phyloP scores from a whole-genome alignment of 2,329 filamentous ascomycete genomes.

The Fonsecaea erecta region DNA sequence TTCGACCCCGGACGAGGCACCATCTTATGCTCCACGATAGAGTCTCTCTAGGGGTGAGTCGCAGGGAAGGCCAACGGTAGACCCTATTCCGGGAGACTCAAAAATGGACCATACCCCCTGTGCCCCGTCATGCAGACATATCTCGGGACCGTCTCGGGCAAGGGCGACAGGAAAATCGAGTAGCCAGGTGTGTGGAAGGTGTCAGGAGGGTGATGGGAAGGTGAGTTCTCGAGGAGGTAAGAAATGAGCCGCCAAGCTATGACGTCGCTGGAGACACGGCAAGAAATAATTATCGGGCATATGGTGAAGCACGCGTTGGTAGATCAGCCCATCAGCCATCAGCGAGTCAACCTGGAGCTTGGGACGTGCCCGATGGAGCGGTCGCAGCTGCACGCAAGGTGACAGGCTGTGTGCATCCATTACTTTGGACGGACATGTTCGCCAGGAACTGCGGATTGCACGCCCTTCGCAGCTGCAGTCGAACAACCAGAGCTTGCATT shows the following conservation, averaged over 20 bases:
- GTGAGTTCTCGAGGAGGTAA: too few species aligned
- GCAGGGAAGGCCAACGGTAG: too few species aligned
- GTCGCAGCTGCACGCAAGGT: neutral
- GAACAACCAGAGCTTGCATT: conserved; percentile 11
- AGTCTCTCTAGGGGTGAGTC: too few species aligned
- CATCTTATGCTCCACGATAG: too few species aligned
- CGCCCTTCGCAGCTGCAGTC: conserved; percentile 33
- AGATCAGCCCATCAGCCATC: neutral
- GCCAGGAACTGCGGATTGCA: conserved; percentile 30
- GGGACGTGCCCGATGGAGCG: conserved; percentile 7
- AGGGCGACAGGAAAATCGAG: too few species aligned
- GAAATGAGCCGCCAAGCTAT: conserved; percentile 5
- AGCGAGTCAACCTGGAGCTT: neutral
- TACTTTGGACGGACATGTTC: conserved; percentile 30
- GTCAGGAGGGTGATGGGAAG: too few species aligned
- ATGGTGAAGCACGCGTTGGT: neutral
- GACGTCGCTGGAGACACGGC: neutral
- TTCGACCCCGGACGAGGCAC: too few species aligned
- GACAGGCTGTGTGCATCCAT: neutral
- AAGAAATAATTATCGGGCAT: neutral
- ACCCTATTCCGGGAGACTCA: too few species aligned
- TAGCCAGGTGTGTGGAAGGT: too few species aligned
- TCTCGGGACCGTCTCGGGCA: too few species aligned
- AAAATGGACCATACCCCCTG: too few species aligned
- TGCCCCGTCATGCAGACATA: too few species aligned